Evolutionary conservation across 345 rosid genomes (phyloP).

Genomic region (Sisymbrium irio): DNA sequence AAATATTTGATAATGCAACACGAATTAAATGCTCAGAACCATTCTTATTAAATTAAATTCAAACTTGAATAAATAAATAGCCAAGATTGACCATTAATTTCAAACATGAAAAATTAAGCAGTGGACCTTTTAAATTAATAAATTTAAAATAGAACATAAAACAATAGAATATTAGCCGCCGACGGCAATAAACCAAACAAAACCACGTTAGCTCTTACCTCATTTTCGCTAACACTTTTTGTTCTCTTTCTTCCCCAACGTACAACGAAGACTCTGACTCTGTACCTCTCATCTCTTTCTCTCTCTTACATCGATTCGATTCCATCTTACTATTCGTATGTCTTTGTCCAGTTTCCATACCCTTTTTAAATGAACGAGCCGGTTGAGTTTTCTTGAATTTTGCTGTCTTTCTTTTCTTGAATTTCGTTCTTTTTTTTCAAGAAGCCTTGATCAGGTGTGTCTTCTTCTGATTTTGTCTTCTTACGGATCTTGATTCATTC

Average conservation of each 20-base stretch:
- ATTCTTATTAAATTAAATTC: too few species aligned
- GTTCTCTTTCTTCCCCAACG: background rate
- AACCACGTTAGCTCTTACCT: constrained; percentile 40
- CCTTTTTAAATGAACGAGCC: background rate
- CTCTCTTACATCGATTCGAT: background rate
- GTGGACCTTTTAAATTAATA: too few species aligned
- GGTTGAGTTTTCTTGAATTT: background rate
- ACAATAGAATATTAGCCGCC: constrained; percentile 24
- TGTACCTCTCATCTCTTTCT: constrained; percentile 31
- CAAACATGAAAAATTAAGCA: too few species aligned
- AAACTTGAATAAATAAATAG: too few species aligned
- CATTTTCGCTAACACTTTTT: constrained; percentile 32
- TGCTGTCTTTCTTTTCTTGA: constrained; percentile 1
- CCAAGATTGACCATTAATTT: too few species aligned
- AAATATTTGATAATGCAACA: too few species aligned
- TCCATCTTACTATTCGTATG: background rate
- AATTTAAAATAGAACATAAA: background rate
- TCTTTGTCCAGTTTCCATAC: background rate
- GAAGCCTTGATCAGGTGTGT: constrained; percentile 23
- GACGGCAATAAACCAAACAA: constrained; percentile 26
- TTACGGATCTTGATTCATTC: constrained; percentile 11
- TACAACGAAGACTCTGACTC: constrained; percentile 19
- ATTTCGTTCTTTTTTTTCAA: constrained; percentile 17
- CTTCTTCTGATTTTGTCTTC: background rate
- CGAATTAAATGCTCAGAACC: too few species aligned